These are phyloP conservation scores for Nannochloropsis oceanica DNA, from an alignment of 108 stramenopile species.

Conservation along the genomic window DNA sequence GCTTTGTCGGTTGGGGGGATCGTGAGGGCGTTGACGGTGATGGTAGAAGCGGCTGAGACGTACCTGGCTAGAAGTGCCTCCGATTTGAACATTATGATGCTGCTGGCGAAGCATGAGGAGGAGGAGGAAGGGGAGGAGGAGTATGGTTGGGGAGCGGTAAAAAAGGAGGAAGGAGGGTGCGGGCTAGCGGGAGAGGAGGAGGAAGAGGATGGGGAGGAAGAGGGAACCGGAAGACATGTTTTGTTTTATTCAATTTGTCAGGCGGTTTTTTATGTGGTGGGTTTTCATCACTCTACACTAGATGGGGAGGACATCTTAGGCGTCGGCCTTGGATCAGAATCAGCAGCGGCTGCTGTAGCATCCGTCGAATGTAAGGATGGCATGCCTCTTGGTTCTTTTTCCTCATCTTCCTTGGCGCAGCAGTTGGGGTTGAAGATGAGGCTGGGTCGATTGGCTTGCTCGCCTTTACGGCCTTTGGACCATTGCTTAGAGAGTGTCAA, in stretches of 20 bases:
- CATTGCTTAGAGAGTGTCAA: conserved; percentile 83
- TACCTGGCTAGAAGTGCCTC: conserved; percentile 45
- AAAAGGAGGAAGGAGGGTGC: neutral
- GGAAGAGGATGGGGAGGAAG: neutral
- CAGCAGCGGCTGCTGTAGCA: neutral
- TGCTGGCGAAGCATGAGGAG: neutral
- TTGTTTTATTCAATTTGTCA: conserved; percentile 87
- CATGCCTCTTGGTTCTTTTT: neutral
- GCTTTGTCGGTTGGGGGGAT: conserved; percentile 61
- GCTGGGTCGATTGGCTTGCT: conserved; percentile 50
- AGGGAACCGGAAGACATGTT: conserved; percentile 40
- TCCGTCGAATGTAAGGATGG: neutral
- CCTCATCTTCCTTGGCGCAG: no score
- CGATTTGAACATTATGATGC: neutral
- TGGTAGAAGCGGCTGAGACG: conserved; percentile 65
- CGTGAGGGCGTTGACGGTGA: conserved; percentile 51
- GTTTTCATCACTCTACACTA: conserved; percentile 51
- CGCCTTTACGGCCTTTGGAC: conserved; percentile 61
- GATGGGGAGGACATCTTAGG: neutral
- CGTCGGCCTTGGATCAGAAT: neutral
- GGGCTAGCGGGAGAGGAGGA: neutral
- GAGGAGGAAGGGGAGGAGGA: neutral
- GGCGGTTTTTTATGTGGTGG: conserved; percentile 91
- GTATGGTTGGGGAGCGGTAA: neutral
- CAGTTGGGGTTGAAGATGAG: neutral